Percentiles rank a stretch among this genome's conserved stretches.
phyloP scores from a whole-genome alignment of 2,329 filamentous ascomycete species.

The Myriosclerotinia curreyana region DNA sequence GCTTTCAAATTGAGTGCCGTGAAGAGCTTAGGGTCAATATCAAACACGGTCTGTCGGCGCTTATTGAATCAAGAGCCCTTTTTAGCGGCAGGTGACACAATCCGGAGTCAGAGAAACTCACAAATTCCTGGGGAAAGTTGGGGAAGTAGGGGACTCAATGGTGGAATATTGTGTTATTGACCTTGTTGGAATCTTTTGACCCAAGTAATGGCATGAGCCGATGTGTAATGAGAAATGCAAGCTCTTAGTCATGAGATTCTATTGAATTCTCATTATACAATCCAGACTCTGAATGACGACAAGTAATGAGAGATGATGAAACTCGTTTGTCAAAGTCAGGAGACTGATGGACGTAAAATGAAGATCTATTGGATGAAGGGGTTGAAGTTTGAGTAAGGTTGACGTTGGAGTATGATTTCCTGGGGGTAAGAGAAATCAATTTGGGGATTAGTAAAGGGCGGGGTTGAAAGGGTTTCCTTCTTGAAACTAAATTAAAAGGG shows the following conservation, averaged over 20 bases:
- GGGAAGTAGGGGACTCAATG: slow-evolving; percentile 11
- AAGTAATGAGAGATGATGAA: neutral
- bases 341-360: neutral
- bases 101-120: slow-evolving; percentile 31
- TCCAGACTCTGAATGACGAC: slow-evolving; percentile 14
- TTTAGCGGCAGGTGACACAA: slow-evolving; percentile 30
- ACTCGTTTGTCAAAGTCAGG: slow-evolving; percentile 27
- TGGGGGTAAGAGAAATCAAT: slow-evolving; percentile 20
- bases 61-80: slow-evolving; percentile 7
- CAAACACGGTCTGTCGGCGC: slow-evolving; percentile 16
- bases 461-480: neutral
- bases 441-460: slow-evolving; percentile 13
- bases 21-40: slow-evolving; percentile 11
- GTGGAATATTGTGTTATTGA: slow-evolving; percentile 1
- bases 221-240: slow-evolving; percentile 35
- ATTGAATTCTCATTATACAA: slow-evolving; percentile 12
- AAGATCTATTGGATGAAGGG: slow-evolving; percentile 4
- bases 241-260: slow-evolving; percentile 34
- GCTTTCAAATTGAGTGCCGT: slow-evolving; percentile 23
- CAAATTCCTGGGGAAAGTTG: slow-evolving; percentile 19
- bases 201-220: slow-evolving; percentile 15
- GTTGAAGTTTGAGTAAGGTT: neutral
- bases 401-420: slow-evolving; percentile 13
- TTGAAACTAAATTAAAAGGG: neutral
- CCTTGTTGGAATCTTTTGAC: slow-evolving; percentile 1